Evolutionary conservation across 805 yeast species (phyloP), one percentile per base, ranked within the genome.

Genomic region (Ogataea wickerhamii): DNA sequence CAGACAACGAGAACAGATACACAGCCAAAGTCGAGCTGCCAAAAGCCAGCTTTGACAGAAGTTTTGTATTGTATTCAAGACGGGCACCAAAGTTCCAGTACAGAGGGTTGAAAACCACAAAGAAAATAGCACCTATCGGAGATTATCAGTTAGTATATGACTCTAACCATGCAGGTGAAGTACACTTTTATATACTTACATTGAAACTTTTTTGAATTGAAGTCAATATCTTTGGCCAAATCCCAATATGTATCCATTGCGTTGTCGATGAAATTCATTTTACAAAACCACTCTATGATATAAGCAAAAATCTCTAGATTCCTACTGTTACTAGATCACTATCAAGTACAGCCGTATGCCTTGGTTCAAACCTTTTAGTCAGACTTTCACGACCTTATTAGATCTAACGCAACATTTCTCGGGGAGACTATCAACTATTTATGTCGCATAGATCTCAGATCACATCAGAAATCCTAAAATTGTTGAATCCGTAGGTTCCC

Each of bases 11-110:
- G 45, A 93, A 73, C 4, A 78, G 48, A 59, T 93, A 93, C 62
- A 98, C 94, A 3, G 97, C 98, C 13, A 65, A 61, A 38, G 71
- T 76, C 26, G 80, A 69, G 37, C 72, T 73, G 18, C 86, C 81
- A 21, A 85, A 82, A 1, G 83, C 73, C 16, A 85, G 44, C 52
- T 82, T 87, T 16, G 98, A 86, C 38, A 91, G 64, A 37, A 83
- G 53, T 49, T 84, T 83, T 12, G 86, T 78, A 43, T 77, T 76
- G 70, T 87, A 87, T 59, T 93, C 98, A 19, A 76, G 53, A 51
- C 98, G 74, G 5, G 98, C 98, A 17, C 77, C 94, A 41, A 83
- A 73, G 61, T 93, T 93, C 98, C 98, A 93, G 59, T 89, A 91
- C 22, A 85, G 75, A 13, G 98, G 98, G 60, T 93, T 93, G 75